phyloP scores from a whole-genome alignment of 2,329 filamentous ascomycete species.

The Ophiostoma sp. region DNA sequence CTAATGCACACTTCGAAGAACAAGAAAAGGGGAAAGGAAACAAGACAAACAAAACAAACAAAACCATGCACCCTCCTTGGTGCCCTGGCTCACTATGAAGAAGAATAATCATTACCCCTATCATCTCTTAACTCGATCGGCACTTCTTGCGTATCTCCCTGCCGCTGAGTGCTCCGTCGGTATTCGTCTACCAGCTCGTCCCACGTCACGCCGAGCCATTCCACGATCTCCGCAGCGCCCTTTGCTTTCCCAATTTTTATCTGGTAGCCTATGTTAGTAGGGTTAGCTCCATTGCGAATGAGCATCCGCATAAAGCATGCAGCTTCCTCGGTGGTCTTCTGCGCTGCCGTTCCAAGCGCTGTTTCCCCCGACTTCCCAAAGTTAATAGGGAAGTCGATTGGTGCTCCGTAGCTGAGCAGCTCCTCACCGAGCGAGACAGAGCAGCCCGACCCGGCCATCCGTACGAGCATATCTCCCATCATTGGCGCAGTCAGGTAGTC shows the following conservation, averaged over 20 bases:
- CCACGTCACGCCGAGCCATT: conserved; percentile 3
- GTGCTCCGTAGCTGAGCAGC: not conserved
- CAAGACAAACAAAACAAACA: not conserved
- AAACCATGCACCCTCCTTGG: not conserved
- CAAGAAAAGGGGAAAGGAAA: not conserved
- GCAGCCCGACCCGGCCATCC: not conserved
- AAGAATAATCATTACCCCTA: not conserved
- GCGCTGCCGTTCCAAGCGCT: not conserved
- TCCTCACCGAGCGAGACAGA: not conserved
- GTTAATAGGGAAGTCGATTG: not conserved
- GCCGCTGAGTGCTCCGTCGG: not conserved
- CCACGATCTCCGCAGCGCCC: not conserved
- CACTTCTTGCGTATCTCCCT: not conserved
- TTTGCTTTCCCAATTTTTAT: not conserved
- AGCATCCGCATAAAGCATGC: not conserved
- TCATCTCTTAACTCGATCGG: not conserved
- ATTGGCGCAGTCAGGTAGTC: not conserved
- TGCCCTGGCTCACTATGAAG: not conserved
- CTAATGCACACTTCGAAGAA: not conserved
- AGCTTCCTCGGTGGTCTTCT: conserved; percentile 4
- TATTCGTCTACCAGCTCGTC: conserved; percentile 1
- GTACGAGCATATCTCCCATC: not conserved
- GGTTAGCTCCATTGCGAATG: not conserved
- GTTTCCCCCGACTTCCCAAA: not conserved
- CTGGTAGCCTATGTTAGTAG: not conserved